Evolutionary conservation across 73 alveolate genomes (phyloP), one percentile per base, ranked within the genome.

Genomic region (Diophrys appendiculata): DNA sequence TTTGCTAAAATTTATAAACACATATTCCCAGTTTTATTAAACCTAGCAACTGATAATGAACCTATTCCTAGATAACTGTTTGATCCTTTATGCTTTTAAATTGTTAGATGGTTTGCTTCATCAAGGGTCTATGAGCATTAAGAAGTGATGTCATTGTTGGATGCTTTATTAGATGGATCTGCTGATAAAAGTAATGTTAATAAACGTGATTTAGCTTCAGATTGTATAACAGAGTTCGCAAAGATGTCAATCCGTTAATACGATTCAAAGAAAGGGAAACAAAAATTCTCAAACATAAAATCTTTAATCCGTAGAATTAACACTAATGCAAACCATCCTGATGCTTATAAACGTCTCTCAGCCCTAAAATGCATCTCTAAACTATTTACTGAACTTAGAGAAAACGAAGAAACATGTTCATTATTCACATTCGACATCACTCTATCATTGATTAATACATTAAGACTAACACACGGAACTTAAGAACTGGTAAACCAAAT

Each of bases 41-140:
- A 78, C 33, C 52, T 68, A 33, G 52, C 54, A 67, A 64, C 68
- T 23, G 68, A 82, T 78, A 83, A 85, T 29, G 99, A 95, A 68
- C 83, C 87, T 64, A 89, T 93, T 29, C 73, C 90, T 11, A 80
- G 96, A 33, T 60, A 83, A 77, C 87, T 94, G 24, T 95, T 89
- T 79, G 95, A 95, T 67, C 92, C 96, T 2, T 77, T 95, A 43
- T 69, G 88, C 34, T 83, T 87, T 67, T 93, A 95, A 84, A 80
- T 93, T 73, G 97, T 95, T 28, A 95, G 97, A 77, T 97, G 99
- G 99, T 96, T 97, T 88, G 97, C 99, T 18, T 90, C 88, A 68
- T 86, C 97, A 0, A 94, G 88, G 65, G 84, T 82, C 68, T 92
- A 90, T 89, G 99, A 95, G 32, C 88, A 90, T 8, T 96, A 95